phyloP scores from a whole-genome alignment of 1,139 yeast species.

The Lodderomyces parapsilosis region DNA sequence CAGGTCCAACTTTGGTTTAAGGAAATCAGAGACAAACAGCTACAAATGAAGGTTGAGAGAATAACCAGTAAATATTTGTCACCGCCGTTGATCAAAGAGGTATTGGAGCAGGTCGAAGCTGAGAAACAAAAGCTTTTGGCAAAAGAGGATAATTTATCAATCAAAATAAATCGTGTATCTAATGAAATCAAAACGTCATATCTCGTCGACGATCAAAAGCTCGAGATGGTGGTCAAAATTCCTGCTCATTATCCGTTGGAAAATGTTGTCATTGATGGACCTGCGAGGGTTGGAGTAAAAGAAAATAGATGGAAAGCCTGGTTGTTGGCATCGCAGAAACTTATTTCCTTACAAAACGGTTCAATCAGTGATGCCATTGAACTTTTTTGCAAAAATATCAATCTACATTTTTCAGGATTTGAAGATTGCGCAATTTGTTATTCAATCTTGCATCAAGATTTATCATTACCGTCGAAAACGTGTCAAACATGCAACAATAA shows the following conservation, averaged over 20 bases:
- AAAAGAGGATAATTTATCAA: slow-evolving; percentile 51
- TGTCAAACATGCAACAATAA: slow-evolving; percentile 91
- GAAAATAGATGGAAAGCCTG: slow-evolving; percentile 96
- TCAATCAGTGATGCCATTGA: slow-evolving; percentile 81
- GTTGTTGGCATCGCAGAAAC: slow-evolving; percentile 86
- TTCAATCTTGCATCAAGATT: slow-evolving; percentile 85
- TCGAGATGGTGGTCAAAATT: slow-evolving; percentile 68
- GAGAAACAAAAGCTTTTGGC: slow-evolving; percentile 34
- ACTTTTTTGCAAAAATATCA: slow-evolving; percentile 76
- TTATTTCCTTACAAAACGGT: slow-evolving; percentile 72
- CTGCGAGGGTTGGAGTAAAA: slow-evolving; percentile 81
- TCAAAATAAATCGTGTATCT: slow-evolving; percentile 60
- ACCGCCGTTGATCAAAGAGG: slow-evolving; percentile 58
- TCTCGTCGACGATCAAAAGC: slow-evolving; percentile 81
- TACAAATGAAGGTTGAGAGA: slow-evolving; percentile 56
- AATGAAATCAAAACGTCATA: slow-evolving; percentile 75
- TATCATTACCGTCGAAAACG: slow-evolving; percentile 82
- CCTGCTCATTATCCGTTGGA: slow-evolving; percentile 32
- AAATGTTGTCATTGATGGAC: slow-evolving; percentile 62
- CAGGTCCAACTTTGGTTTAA: slow-evolving; percentile 71
- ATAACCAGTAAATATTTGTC: slow-evolving; percentile 64
- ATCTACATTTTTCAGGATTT: slow-evolving; percentile 83
- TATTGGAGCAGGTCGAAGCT: slow-evolving; percentile 53
- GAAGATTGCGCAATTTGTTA: slow-evolving; percentile 98
- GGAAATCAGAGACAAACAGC: slow-evolving; percentile 56